phyloP scores from a whole-genome alignment of 768 basidiomycete species.

The Phanerochaete sordida region DNA sequence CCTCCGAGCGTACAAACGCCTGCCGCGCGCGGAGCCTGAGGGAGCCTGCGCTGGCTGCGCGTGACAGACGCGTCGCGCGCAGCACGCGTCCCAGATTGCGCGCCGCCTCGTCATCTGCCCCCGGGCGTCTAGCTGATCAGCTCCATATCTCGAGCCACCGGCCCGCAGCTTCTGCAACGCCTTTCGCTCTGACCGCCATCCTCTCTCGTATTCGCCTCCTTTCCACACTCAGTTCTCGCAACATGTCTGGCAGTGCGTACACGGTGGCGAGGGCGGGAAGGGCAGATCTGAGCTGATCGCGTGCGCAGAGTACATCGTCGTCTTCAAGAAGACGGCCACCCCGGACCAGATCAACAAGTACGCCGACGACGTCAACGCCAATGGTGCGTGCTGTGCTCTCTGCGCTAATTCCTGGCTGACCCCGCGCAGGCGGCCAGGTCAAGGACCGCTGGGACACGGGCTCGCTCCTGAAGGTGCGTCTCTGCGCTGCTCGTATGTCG shows the following conservation, averaged over 20 bases:
- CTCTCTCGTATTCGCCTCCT: not conserved
- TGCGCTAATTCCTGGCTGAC: not conserved
- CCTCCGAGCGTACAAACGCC: not conserved
- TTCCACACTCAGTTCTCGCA: not conserved
- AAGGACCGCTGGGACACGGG: conserved; percentile 31
- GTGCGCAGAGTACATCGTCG: conserved; percentile 50
- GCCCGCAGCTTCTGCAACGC: not conserved
- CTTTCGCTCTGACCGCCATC: not conserved
- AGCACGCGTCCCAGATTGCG: not conserved
- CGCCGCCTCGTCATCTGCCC: not conserved
- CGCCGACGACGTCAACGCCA: conserved; percentile 31
- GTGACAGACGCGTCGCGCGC: not conserved
- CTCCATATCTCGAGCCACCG: not conserved
- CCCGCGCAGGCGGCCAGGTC: conserved; percentile 39
- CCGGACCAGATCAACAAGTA: conserved; percentile 40
- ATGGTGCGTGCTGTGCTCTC: conserved; percentile 28
- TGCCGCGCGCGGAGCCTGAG: too few species aligned
- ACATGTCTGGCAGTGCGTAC: conserved; percentile 7
- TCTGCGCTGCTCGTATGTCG: not conserved
- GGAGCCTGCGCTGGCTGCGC: not conserved
- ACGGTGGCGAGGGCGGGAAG: not conserved
- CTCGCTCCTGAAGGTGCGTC: conserved; percentile 33
- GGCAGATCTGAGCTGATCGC: not conserved
- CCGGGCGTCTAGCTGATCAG: not conserved
- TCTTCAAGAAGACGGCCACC: conserved; percentile 47